phyloP scores from a whole-genome alignment of 2,329 filamentous ascomycete species.

The Colletotrichum graminicola region DNA sequence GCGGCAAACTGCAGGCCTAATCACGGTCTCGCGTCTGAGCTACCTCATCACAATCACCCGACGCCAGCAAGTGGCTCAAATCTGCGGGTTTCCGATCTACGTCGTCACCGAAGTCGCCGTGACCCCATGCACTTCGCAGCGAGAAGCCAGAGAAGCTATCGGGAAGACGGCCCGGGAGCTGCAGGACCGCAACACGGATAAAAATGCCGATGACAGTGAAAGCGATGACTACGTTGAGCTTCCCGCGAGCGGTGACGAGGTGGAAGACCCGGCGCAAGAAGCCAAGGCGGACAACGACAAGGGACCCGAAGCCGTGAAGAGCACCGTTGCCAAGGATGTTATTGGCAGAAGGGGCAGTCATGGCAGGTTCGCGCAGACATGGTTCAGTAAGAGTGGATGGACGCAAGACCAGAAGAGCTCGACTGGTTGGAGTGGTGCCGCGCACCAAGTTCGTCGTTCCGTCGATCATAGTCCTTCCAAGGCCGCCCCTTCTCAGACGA shows the following conservation, averaged over 20 bases:
- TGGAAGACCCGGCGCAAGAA: constrained; percentile 56
- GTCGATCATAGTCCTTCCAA: constrained; percentile 40
- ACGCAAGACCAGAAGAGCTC: constrained; percentile 76
- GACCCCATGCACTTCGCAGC: constrained; percentile 85
- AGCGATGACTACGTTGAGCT: constrained; percentile 61
- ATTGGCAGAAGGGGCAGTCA: constrained; percentile 86
- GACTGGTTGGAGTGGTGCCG: constrained; percentile 72
- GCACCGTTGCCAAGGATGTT: constrained; percentile 88
- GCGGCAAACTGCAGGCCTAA: constrained; percentile 71
- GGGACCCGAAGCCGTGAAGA: constrained; percentile 53
- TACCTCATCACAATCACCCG: constrained; percentile 90
- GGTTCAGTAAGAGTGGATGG: constrained; percentile 91
- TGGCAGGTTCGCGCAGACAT: constrained; percentile 88
- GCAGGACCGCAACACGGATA: constrained; percentile 54
- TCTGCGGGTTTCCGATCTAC: constrained; percentile 86
- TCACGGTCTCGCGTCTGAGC: constrained; percentile 83
- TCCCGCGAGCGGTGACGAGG: constrained; percentile 54
- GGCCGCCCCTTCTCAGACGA: constrained; percentile 46
- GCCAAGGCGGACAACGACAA: constrained; percentile 49
- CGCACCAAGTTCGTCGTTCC: constrained; percentile 35
- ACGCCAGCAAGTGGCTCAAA: constrained; percentile 88
- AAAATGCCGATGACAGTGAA: constrained; percentile 57
- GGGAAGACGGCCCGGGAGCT: constrained; percentile 65
- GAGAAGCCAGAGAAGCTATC: constrained; percentile 81
- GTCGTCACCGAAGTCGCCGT: constrained; percentile 89